Base-by-base conservation (phyloP, 2,329 filamentous ascomycete species). In the Trichoderma aggressivum region DNA sequence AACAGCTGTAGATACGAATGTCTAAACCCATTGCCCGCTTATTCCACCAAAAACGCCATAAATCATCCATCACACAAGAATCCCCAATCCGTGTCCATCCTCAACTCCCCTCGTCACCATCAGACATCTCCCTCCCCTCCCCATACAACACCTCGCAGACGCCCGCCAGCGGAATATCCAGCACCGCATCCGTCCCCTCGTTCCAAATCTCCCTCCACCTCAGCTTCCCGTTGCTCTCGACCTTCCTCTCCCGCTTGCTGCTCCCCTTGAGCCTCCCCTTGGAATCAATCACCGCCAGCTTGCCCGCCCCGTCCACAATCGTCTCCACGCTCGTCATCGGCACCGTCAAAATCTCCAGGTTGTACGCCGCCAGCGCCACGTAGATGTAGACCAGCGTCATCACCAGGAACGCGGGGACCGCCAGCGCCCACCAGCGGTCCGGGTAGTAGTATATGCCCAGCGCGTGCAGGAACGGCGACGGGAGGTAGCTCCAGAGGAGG, bases 401-500 rank as follows among this genome's bases (percentile, higher is more conserved):
- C 70, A 98, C 94, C 36, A 98, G 85, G 85, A 94, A 98, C 7
- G 92, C 91, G 0, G 96, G 96, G 16, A 98, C 90, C 1, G 96
- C 96, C 24, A 99, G 87, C 61, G 93, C 93, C 96, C 96, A 99
- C 96, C 96, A 99, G 61, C 96, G 90, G 80, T 98, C 94, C 1
- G 96, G 96, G 77, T 98, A 99, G 85, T 98, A 98, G 83, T 94
- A 91, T 71, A 99, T 97, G 24, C 96, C 95, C 70, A 99, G 87
- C 72, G 93, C 93, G 80, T 97, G 94, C 56, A 99, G 87, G 80
- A 98, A 94, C 0, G 94, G 94, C 28, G 92, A 93, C 0, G 96
- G 96, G 7, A 98, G 89, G 82, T 96, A 98, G 16, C 92, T 92
- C 96, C 94, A 98, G 12, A 91, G 84, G 16, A 91, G 83, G 80